Evolutionary conservation across 164 flowering plant genomes (phyloP).

Genomic region (Echeveria elegans): DNA sequence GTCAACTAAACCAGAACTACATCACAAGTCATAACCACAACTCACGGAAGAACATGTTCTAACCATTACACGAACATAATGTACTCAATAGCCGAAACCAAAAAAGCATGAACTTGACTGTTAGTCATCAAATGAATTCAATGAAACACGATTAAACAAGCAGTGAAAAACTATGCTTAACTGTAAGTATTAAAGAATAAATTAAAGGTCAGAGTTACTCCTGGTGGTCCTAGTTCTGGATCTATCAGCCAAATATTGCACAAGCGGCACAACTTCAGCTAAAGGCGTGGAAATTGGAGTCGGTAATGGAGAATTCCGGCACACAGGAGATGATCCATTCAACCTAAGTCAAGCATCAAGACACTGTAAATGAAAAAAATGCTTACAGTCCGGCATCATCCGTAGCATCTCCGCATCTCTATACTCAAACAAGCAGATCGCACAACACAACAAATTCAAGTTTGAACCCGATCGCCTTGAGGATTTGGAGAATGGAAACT

Average conservation of each 20-base stretch:
- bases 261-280: constrained; percentile 83
- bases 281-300: constrained; percentile 90
- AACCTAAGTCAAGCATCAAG: constrained; percentile 89
- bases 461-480: not conserved
- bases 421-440: constrained; percentile 85
- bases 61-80: not conserved
- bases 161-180: not conserved
- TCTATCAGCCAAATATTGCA: constrained; percentile 53
- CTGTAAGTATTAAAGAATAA: not conserved
- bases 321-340: constrained; percentile 90
- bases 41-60: not conserved
- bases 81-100: not conserved
- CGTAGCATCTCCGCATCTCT: constrained; percentile 82
- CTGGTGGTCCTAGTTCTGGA: constrained; percentile 14
- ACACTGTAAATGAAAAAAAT: constrained; percentile 67
- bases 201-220: not conserved
- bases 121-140: not conserved
- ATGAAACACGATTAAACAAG: not conserved
- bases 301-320: constrained; percentile 92
- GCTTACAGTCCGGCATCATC: constrained; percentile 94
- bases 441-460: constrained; percentile 26
- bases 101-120: not conserved
- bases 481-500: constrained; percentile 27
- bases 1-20: not conserved
- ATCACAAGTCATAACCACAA: not conserved